Percentiles rank a stretch among this genome's conserved stretches.
Evolutionary conservation across 352 stramenopile species (phyloP).

Genomic region (Salisapilia sapeloensis): DNA sequence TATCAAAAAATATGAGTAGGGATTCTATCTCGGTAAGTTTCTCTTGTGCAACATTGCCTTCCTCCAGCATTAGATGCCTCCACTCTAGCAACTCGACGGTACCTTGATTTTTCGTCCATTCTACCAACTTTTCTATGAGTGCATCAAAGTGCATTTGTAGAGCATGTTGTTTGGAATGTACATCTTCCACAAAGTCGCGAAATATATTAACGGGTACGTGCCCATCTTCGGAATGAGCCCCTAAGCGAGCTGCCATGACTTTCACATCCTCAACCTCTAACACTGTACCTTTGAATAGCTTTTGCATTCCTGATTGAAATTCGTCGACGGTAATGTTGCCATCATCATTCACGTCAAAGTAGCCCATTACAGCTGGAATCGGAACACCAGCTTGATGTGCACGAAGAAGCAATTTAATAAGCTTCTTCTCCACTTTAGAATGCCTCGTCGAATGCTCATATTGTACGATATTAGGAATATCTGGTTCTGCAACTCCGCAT

Average conservation of each 20-base stretch:
- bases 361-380: slow-evolving; percentile 45
- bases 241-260: slow-evolving; percentile 14
- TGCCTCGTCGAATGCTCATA: too few relatives aligned
- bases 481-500: slow-evolving; percentile 13
- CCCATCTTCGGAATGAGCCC: slow-evolving; percentile 46
- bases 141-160: slow-evolving; percentile 9
- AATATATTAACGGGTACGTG: slow-evolving; percentile 43
- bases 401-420: slow-evolving; percentile 41
- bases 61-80: too few relatives aligned
- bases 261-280: slow-evolving; percentile 16
- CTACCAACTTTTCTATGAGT: slow-evolving; percentile 6
- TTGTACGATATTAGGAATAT: too few relatives aligned
- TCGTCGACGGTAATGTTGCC: slow-evolving; percentile 33
- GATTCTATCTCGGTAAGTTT: too few relatives aligned
- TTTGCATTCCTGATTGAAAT: slow-evolving; percentile 30
- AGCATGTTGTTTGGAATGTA: slow-evolving; percentile 13
- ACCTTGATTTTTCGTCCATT: too few relatives aligned
- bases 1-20: too few relatives aligned
- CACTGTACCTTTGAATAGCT: slow-evolving; percentile 16
- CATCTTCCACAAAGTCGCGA: slow-evolving; percentile 22
- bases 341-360: slow-evolving; percentile 54
- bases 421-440: slow-evolving; percentile 22
- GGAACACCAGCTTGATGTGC: slow-evolving; percentile 23
- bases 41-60: too few relatives aligned
- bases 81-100: too few relatives aligned